Evolutionary conservation across 2,329 filamentous ascomycete species (phyloP).

Genomic region (Rachicladosporium sp.): DNA sequence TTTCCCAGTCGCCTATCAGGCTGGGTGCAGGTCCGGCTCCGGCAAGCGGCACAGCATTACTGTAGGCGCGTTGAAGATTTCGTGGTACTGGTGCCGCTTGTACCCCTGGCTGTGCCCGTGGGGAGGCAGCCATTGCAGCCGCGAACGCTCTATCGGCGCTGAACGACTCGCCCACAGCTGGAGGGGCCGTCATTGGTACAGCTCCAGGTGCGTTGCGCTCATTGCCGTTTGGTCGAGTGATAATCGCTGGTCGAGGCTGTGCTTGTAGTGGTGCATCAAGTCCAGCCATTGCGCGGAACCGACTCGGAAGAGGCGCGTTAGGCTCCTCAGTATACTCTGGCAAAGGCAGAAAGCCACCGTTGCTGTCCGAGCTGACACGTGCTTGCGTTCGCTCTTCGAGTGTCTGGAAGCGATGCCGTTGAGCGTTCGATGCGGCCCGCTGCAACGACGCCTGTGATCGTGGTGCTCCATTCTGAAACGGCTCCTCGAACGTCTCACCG

Average conservation of each 20-base stretch:
- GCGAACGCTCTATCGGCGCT: conserved; percentile 16
- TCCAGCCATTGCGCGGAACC: conserved; percentile 25
- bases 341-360: conserved; percentile 71
- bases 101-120: background rate
- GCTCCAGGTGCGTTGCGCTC: conserved; percentile 1
- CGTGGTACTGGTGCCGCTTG: conserved; percentile 12
- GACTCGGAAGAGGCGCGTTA: conserved; percentile 25
- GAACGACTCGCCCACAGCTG: conserved; percentile 13
- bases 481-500: conserved; percentile 19
- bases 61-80: conserved; percentile 20
- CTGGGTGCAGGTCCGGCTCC: conserved; percentile 11
- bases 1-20: conserved; percentile 17
- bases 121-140: conserved; percentile 8
- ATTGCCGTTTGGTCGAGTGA: conserved; percentile 7
- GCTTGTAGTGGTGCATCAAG: conserved; percentile 16
- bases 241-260: conserved; percentile 8
- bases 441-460: conserved; percentile 22
- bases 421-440: conserved; percentile 48
- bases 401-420: conserved; percentile 53
- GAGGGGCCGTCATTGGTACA: conserved; percentile 13
- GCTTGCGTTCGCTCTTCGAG: conserved; percentile 41
- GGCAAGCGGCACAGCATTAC: conserved; percentile 15
- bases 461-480: conserved; percentile 22
- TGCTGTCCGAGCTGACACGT: conserved; percentile 43
- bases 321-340: conserved; percentile 61